phyloP scores from a whole-genome alignment of 441 rosid species.

The Populus hybrid region DNA sequence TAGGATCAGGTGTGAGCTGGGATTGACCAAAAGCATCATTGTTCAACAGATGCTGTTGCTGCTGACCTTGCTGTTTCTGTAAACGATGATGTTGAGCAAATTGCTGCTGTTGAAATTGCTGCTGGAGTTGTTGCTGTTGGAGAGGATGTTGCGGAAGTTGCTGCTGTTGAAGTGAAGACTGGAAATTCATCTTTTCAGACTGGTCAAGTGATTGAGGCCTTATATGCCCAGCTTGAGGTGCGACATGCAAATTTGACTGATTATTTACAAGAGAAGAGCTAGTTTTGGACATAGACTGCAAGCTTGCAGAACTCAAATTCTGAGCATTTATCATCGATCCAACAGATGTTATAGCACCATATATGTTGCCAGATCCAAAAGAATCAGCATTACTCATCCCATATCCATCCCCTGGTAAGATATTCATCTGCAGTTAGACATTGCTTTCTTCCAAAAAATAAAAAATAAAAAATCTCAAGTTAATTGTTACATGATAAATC shows the following conservation, averaged over 20 bases:
- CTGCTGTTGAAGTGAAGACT: slow-evolving; percentile 40
- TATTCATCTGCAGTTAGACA: slow-evolving; percentile 14
- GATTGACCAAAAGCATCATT: slow-evolving; percentile 60
- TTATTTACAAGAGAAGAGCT: slow-evolving; percentile 49
- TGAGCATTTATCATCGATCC: slow-evolving; percentile 69
- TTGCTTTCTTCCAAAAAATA: neutral
- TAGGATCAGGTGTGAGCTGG: slow-evolving; percentile 53
- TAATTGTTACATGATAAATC: slow-evolving; percentile 15
- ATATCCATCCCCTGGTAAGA: slow-evolving; percentile 81
- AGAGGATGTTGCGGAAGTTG: slow-evolving; percentile 56
- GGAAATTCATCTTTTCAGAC: slow-evolving; percentile 55
- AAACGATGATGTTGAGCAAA: slow-evolving; percentile 61
- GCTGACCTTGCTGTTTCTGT: slow-evolving; percentile 68
- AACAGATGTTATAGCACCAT: slow-evolving; percentile 56
- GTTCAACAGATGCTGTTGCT: slow-evolving; percentile 52
- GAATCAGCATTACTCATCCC: slow-evolving; percentile 60
- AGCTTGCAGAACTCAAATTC: neutral
- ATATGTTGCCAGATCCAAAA: slow-evolving; percentile 66
- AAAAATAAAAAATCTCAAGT: neutral
- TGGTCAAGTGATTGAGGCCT: slow-evolving; percentile 49
- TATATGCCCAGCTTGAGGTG: slow-evolving; percentile 45
- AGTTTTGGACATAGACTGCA: slow-evolving; percentile 53
- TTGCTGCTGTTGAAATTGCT: slow-evolving; percentile 69
- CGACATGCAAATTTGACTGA: slow-evolving; percentile 45
- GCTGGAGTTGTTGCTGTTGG: slow-evolving; percentile 77